Evolutionary conservation across 108 stramenopile genomes (phyloP), one percentile per base, ranked within the genome.

Genomic region (Mediolabrus comicus): DNA sequence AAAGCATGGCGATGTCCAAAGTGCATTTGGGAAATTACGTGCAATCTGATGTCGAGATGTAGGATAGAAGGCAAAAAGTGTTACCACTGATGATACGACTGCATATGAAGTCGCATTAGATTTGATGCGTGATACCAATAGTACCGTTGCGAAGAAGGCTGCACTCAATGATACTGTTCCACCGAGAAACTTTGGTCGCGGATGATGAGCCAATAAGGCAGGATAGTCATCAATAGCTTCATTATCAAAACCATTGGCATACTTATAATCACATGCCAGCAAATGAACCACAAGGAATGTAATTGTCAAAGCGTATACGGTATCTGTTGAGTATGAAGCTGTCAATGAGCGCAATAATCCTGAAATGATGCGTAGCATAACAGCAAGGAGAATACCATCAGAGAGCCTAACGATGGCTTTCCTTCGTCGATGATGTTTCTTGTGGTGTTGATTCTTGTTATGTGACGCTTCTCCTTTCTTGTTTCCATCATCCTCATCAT

Each of bases 321-420:
- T 88, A 72, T 89, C 92, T 0, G 88, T 74, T 3, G 87, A 86
- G 62, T 86, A 90, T 6, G 92, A 92, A 35, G 87, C 88, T 9
- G 92, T 92, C 56, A 92, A 67, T 11, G 85, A 85, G 34, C 76
- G 74, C 12, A 92, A 61, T 10, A 83, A 72, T 12, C 82, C 65
- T 1, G 88, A 71, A 6, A 88, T 46, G 35, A 90, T 62, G 41
- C 86, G 64, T 8, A 92, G 67, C 1, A 87, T 35, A 5, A 59
- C 70, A 19, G 79, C 84, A 38, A 90, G 64, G 7, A 88, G 60
- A 28, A 86, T 2, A 6, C 65, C 75, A 67, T 92, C 88, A 5
- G 83, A 62, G 11, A 77, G 66, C 14, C 90, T 59, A 2, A 75
- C 61, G 4, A 62, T 67, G 3, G 74, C 57, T 36, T 55, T 67